Evolutionary conservation across 495 filamentous ascomycete genomes (phyloP), one percentile per base, ranked within the genome.

Genomic region (Daldinia childiae): DNA sequence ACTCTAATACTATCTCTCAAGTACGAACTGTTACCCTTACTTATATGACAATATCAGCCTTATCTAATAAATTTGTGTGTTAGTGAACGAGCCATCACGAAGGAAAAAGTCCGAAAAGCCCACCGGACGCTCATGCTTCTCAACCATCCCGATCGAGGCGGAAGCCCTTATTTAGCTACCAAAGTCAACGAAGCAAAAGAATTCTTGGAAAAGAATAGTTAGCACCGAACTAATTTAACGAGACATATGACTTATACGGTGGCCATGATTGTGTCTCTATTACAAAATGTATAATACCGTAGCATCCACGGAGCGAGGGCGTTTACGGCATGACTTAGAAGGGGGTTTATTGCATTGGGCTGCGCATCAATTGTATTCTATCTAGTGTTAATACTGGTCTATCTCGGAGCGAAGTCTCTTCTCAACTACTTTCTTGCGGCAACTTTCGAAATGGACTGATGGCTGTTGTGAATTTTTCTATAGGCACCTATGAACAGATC

Each of bases 121-220:
- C 95, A 99, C 83, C 89, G 95, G 36, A 93, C 92, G 66, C 89
- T 98, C 58, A 99, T 99, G 95, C 87, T 99, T 58, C 84, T 96
- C 68, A 99, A 99, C 82, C 95, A 99, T 81, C 95, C 95, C 32
- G 95, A 99, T 81, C 92, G 95, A 69, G 95, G 95, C 58, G 95
- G 95, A 19, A 97, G 94, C 78, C 95, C 95, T 32, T 99, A 98
- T 79, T 79, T 99, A 62, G 95, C 95, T 8, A 97, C 93, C 51
- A 99, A 99, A 79, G 91, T 98, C 78, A 98, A 98, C 80, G 95
- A 98, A 80, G 95, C 95, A 43, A 98, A 98, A 80, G 95, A 98
- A 79, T 90, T 98, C 71, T 77, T 98, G 74, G 95, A 98, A 79
- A 98, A 97, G 83, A 84, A 60, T 32, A 57, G 70, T 2, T 75